Base-by-base conservation (phyloP, 441 rosid genomes). In the Brassica hybrid region DNA sequence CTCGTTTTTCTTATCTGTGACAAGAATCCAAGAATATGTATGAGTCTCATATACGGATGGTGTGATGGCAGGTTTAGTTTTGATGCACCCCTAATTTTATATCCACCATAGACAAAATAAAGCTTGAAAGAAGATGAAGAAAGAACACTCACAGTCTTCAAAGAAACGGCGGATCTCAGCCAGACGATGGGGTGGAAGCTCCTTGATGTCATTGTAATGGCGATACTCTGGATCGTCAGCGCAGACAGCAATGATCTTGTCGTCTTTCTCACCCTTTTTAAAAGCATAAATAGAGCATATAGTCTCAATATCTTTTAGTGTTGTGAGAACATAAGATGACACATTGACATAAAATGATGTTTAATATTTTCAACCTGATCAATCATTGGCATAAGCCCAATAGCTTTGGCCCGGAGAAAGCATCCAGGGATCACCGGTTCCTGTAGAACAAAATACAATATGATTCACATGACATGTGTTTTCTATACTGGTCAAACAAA, bases 321-420 rank as follows among this genome's bases (percentile, higher is more conserved):
- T 50, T 2, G 6, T 23, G 32, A 7, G 23, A 8, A 30, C 54
- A 50, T 48, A 60, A 61, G 64, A 61, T 65, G 36, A 25, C 32
- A 73, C 38, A 71, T 17, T 17, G 0, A 69, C 7, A 77, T 69
- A 74, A 10, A 69, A 71, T 52, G 77, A 62, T 67, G 17, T 4
- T 65, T 25, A 3, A 23, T 10, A 14, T 69, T 58, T 58, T n/a
- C 18, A 83, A 94, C 99, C 88, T 90, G 94, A 69, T 90, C 94
- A 56, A 90, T 90, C 94, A 90, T 90, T 74, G 94, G 94, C 94
- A 90, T 90, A 52, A 90, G 84, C 67, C 94, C 94, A 27, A 90
- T 88, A 36, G 94, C 94, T 81, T 88, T 90, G 67, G 92, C 92
- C 19, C 94, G 86, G 65, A 90, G 94, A 81, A 88, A 90, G 84